Evolutionary conservation across 768 basidiomycete genomes (phyloP), one percentile per base, ranked within the genome.

Genomic region (Lactifluus rugatus): DNA sequence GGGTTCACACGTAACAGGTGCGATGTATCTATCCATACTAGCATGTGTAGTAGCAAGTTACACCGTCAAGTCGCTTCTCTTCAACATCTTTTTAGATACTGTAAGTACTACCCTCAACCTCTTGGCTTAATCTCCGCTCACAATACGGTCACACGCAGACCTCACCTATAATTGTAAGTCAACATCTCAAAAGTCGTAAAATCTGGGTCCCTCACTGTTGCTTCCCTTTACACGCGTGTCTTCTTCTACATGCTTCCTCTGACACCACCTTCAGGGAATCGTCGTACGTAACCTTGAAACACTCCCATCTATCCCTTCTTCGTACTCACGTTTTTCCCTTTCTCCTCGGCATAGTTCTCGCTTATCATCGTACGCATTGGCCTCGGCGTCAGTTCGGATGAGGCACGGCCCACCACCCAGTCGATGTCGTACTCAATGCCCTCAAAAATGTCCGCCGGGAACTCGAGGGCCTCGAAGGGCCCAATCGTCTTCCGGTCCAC

Each of bases 341-440:
- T 19, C 32, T 31, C 54, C 58, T 50, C 53, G 48, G 49, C 32
- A 0, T 6, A 60, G 59, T 62, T 62, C 31, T 60, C 61, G 58
- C 61, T 62, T 52, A 62, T 62, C 26, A 62, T 62, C 19, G 61
- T 62, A 1, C 61, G 61, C 44, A 48, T 62, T 3, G 61, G 61
- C 32, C 61, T 45, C 13, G 61, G 61, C 7, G 28, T 62, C 17
- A 60, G 48, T 31, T 60, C 61, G 28, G 58, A 60, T 13, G 57
- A 60, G 2, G 42, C 48, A 23, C 42, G 52, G 13, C 52, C 47
- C 11, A 7, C 19, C 3, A 13, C 2, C 9, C 52, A 60, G 2
- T 54, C 61, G 5, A 34, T 62, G 23, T 60, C 61, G 25, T 60
- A 46, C 37, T 60, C 58, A 19, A 51, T 62, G 57, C 61, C 61